Conservation (phyloP, 768 basidiomycete genomes). For the Pisolithus sp. region DNA sequence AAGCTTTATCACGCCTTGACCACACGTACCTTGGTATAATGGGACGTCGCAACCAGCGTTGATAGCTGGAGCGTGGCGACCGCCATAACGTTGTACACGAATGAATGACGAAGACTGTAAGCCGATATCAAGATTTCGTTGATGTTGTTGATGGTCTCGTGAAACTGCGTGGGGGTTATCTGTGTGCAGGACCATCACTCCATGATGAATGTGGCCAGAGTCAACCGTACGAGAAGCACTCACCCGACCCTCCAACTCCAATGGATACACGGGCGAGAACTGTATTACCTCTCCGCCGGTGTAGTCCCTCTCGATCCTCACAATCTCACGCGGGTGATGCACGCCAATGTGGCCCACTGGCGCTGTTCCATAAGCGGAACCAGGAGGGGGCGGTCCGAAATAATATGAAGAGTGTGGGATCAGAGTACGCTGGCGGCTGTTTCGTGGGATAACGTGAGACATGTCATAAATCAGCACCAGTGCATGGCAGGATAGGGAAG, state of each 20-base stretch:
- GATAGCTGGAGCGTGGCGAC: conserved; percentile 79
- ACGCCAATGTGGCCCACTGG: conserved; percentile 83
- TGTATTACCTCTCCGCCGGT: conserved; percentile 84
- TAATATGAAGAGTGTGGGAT: conserved; percentile 82
- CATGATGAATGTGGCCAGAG: not conserved
- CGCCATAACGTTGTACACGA: conserved; percentile 74
- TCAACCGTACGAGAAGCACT: conserved; percentile 22
- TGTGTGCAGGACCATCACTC: conserved; percentile 23
- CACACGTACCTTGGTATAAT: conserved; percentile 70
- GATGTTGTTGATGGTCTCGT: conserved; percentile 84
- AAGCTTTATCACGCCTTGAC: too few relatives aligned
- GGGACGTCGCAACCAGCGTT: conserved; percentile 57
- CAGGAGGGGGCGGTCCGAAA: conserved; percentile 71
- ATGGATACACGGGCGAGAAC: conserved; percentile 82
- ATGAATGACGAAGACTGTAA: conserved; percentile 65
- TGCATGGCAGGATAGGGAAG: too few relatives aligned
- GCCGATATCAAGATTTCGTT: conserved; percentile 87
- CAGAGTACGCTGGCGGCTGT: conserved; percentile 34
- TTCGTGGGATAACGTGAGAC: conserved; percentile 16
- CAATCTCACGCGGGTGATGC: conserved; percentile 87
- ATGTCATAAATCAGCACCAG: too few relatives aligned
- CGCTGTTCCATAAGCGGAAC: conserved; percentile 72
- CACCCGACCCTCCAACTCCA: conserved; percentile 91
- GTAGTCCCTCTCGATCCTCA: conserved; percentile 92
- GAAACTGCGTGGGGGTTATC: conserved; percentile 89